Conservation (phyloP, 768 basidiomycete genomes). For the Lepiota brunneoincarnata region DNA sequence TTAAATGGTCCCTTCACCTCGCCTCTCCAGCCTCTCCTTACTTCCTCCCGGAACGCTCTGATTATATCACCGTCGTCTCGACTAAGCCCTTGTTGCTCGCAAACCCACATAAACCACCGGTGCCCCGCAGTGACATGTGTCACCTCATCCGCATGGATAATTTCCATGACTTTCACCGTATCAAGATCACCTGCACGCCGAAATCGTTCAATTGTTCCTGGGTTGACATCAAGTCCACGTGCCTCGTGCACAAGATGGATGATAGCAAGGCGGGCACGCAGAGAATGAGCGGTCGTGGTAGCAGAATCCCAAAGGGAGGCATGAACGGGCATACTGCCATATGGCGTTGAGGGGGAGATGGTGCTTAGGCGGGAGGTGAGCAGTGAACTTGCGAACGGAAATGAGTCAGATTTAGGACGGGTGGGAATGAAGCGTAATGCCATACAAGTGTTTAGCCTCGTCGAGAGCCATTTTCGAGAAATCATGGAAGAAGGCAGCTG, state of each 20-base stretch:
- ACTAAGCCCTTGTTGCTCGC: conserved; percentile 32
- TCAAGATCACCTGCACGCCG: conserved; percentile 62
- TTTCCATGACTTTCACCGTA: conserved; percentile 65
- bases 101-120: conserved; percentile 81
- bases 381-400: conserved; percentile 37
- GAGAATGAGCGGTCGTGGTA: conserved; percentile 58
- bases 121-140: conserved; percentile 82
- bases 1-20: conserved; percentile 84
- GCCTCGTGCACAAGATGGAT: conserved; percentile 88
- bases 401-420: not conserved
- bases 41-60: conserved; percentile 65
- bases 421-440: not conserved
- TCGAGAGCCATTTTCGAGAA: conserved; percentile 85
- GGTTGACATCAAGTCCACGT: conserved; percentile 81
- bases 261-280: conserved; percentile 73
- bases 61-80: conserved; percentile 28
- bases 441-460: conserved; percentile 79
- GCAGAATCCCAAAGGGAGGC: conserved; percentile 82
- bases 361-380: conserved; percentile 59
- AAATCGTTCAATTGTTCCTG: conserved; percentile 73
- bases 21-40: conserved; percentile 66
- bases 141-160: conserved; percentile 80
- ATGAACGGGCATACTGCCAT: conserved; percentile 73
- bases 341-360: conserved; percentile 63
- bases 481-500: conserved; percentile 75